Conservation (phyloP, 805 yeast species). For the Cephaloascus albidus region DNA sequence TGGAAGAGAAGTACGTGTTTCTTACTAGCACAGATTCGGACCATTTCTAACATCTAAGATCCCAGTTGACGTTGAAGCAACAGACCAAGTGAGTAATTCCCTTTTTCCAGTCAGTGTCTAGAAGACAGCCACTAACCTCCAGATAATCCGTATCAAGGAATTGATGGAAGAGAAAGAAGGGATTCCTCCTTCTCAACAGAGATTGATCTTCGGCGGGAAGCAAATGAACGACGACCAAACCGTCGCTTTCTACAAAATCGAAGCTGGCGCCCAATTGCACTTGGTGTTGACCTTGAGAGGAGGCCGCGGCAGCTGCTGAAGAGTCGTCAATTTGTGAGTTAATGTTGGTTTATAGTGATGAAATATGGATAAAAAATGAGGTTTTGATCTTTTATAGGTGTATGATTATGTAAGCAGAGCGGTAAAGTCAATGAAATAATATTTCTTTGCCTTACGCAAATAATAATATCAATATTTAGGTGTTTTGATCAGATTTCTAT, state of each 20-base stretch:
- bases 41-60: constrained; percentile 24
- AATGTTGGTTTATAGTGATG: too few species aligned
- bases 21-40: constrained; percentile 3
- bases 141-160: constrained; percentile 70
- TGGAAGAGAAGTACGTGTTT: constrained; percentile 55
- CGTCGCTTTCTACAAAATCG: constrained; percentile 62
- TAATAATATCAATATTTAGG: too few species aligned
- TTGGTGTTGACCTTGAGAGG: constrained; percentile 91
- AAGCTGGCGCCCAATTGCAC: constrained; percentile 82
- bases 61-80: constrained; percentile 63
- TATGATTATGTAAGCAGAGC: too few species aligned
- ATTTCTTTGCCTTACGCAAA: too few species aligned
- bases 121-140: constrained; percentile 10
- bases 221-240: constrained; percentile 84
- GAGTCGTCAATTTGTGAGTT: too few species aligned
- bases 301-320: too few species aligned
- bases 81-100: constrained; percentile 41
- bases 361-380: too few species aligned
- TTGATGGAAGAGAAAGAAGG: constrained; percentile 94
- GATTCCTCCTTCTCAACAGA: constrained; percentile 92
- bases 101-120: constrained; percentile 1
- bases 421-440: too few species aligned
- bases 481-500: too few species aligned
- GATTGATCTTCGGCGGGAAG: constrained; percentile 82
- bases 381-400: too few species aligned